Conservation (phyloP, 257 asterid genomes). For the Lycium ferocissimum region DNA sequence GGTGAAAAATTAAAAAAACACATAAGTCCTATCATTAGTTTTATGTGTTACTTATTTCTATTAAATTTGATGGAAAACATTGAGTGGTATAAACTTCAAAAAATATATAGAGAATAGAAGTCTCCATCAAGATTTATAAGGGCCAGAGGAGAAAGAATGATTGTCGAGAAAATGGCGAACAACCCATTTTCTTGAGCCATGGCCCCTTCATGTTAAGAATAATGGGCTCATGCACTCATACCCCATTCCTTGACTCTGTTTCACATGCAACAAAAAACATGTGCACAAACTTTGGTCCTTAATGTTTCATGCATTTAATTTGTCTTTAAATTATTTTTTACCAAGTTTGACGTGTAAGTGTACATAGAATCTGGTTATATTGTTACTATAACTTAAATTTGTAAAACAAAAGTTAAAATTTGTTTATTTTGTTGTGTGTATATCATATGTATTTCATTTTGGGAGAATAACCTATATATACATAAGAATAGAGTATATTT, state of each 20-base stretch:
- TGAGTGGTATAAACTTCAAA: background rate
- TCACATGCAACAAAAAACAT: constrained; percentile 22
- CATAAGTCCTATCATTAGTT: background rate
- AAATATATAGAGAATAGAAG: background rate
- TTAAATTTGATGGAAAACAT: background rate
- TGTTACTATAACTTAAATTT: background rate
- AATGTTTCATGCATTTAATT: constrained; percentile 21
- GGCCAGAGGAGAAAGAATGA: constrained; percentile 19
- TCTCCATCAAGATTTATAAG: constrained; percentile 23
- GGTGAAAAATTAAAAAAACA: background rate
- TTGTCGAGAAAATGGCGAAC: constrained; percentile 30
- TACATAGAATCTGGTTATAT: constrained; percentile 1
- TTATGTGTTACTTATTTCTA: background rate
- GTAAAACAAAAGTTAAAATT: background rate
- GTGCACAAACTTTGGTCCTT: background rate
- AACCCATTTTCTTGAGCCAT: constrained; percentile 32
- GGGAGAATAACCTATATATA: too few relatives aligned
- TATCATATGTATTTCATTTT: background rate
- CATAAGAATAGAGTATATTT: too few relatives aligned
- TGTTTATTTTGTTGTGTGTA: background rate
- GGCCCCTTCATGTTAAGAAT: constrained; percentile 30
- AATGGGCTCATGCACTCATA: constrained; percentile 31
- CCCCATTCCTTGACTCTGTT: constrained; percentile 10
- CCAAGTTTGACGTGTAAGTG: background rate
- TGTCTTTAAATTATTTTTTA: constrained; percentile 11